Evolutionary conservation across 192 early-diverging fungal species (phyloP), one percentile per base, ranked within the genome.

Genomic region (Coemansia sp.): DNA sequence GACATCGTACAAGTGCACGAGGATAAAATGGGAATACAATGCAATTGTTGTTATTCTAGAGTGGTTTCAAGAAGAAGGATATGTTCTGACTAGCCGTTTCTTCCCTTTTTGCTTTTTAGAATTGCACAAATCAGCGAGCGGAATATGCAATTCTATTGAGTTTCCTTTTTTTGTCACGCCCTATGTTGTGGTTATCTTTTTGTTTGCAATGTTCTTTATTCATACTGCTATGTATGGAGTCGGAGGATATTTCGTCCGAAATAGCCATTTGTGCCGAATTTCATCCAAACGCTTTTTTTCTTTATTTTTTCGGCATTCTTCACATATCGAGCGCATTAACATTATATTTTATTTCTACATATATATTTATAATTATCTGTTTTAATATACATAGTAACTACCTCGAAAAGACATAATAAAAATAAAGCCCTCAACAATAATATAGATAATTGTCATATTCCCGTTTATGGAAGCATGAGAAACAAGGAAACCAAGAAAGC

Each of bases 381-480:
- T 45, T 45, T 45, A 32, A 32, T 32, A 32, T 32, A 32, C 32
- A 45, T 45, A 45, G 8, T 4, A 45, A 12, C 13, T 45, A 45
- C 43, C 1, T 45, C 43, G 8, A 45, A 45, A 9, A 45, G 13
- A 2, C 43, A 9, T 45, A 45, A 45, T 45, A 2, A 32, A 32
- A 32, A 1, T 4, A 32, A 32, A 32, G 32, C 32, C 32, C 32
- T 32, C 32, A 32, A 4, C 43, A 45, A 45, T 5, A 45, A 45
- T 45, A 45, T 45, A 45, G 10, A 45, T 45, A 45, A 1, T 26
- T 54, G 22, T 6, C 22, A 59, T 56, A 36, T 36, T 36, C 11
- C 55, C 55, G 12, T 56, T 56, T 56, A n/a, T 59, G 37, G 57
- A 37, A 59, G 57, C 39, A 59, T 59, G 57, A 16, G 57, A 59